phyloP scores from a whole-genome alignment of 2,329 filamentous ascomycete species.

The Proliferodiscus dingleyae region DNA sequence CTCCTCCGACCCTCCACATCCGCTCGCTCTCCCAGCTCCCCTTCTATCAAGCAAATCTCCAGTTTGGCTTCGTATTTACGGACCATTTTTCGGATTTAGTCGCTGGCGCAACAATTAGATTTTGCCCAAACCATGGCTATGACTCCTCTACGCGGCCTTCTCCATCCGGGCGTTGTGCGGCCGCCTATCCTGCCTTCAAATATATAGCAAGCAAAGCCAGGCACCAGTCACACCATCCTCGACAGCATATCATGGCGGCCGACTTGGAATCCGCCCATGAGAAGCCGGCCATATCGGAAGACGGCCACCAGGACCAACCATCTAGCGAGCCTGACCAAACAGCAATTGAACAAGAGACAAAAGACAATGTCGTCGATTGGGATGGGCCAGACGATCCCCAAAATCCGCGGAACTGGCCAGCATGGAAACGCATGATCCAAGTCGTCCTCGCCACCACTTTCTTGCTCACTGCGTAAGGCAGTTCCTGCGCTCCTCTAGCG shows the following conservation, averaged over 20 bases:
- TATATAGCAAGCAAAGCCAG: slow-evolving; percentile 21
- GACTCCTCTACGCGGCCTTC: too few relatives aligned
- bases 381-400: slow-evolving; percentile 26
- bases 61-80: too few relatives aligned
- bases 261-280: slow-evolving; percentile 24
- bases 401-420: slow-evolving; percentile 33
- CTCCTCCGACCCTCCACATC: too few relatives aligned
- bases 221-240: slow-evolving; percentile 17
- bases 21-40: too few relatives aligned
- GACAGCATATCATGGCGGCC: slow-evolving; percentile 22
- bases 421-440: slow-evolving; percentile 27
- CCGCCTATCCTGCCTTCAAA: slow-evolving; percentile 12
- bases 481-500: slow-evolving; percentile 12
- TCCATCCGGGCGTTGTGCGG: too few relatives aligned
- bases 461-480: slow-evolving; percentile 22
- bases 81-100: too few relatives aligned
- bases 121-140: too few relatives aligned
- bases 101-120: too few relatives aligned
- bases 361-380: slow-evolving; percentile 19
- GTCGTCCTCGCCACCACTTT: slow-evolving; percentile 30
- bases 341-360: slow-evolving; percentile 20
- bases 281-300: slow-evolving; percentile 22
- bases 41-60: too few relatives aligned
- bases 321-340: slow-evolving; percentile 22
- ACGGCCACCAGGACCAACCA: slow-evolving; percentile 21